A percentile compares a stretch with the other conserved stretches of the same genome.
Evolutionary conservation across 2,329 filamentous ascomycete genomes (phyloP).

Genomic region (Plectosphaerella cucumerina): DNA sequence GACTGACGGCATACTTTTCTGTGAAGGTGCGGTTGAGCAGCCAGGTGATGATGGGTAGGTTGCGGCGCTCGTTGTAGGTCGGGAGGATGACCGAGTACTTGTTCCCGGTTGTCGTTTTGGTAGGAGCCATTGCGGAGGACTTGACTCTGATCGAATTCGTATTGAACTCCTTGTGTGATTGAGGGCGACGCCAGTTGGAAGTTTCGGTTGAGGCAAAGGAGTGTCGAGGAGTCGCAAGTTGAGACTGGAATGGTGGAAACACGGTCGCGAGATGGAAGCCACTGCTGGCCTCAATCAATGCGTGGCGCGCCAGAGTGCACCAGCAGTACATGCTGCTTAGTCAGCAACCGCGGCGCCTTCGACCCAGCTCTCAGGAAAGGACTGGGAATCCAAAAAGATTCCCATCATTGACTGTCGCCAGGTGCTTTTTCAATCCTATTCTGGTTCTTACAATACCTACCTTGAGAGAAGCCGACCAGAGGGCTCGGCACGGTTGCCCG

Average conservation of each 20-base stretch:
- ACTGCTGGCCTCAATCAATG: not conserved
- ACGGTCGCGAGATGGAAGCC: not conserved
- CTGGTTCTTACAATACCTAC: too few relatives aligned
- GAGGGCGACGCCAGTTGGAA: not conserved
- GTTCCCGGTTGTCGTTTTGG: slow-evolving; percentile 42
- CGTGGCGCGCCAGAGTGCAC: too few relatives aligned
- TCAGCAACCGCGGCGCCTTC: too few relatives aligned
- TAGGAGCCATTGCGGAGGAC: slow-evolving; percentile 38
- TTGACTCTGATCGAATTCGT: not conserved
- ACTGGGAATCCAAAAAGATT: too few relatives aligned
- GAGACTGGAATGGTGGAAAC: not conserved
- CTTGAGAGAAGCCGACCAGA: too few relatives aligned
- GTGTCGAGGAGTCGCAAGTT: slow-evolving; percentile 16
- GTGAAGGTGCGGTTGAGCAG: slow-evolving; percentile 89
- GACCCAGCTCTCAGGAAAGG: too few relatives aligned
- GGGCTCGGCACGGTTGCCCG: too few relatives aligned
- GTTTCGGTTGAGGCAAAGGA: slow-evolving; percentile 14
- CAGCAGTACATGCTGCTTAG: too few relatives aligned
- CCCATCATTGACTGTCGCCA: too few relatives aligned
- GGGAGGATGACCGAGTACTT: slow-evolving; percentile 98
- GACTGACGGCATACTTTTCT: slow-evolving; percentile 61
- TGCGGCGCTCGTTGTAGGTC: slow-evolving; percentile 97
- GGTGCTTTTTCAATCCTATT: too few relatives aligned
- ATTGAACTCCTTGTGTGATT: not conserved
- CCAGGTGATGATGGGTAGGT: slow-evolving; percentile 94